phyloP scores from a whole-genome alignment of 495 filamentous ascomycete genomes.

The Penicillium pancosmium region DNA sequence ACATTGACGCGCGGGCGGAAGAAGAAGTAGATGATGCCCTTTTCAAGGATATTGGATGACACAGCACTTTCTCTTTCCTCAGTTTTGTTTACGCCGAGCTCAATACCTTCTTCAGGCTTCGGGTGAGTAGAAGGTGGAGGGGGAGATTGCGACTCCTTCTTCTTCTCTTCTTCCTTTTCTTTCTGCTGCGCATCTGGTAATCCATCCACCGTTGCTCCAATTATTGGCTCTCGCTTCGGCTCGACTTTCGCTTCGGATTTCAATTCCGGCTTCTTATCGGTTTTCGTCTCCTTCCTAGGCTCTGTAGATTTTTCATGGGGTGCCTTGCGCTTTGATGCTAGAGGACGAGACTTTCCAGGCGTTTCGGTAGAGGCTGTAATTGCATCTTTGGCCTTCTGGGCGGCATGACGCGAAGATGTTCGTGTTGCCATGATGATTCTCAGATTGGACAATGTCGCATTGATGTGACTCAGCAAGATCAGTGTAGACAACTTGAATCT shows the following conservation, averaged over 20 bases:
- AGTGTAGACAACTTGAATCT: too few species aligned
- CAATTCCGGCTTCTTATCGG: conserved; percentile 24
- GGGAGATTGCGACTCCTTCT: neutral
- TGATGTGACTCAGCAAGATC: too few species aligned
- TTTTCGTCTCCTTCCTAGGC: conserved; percentile 39
- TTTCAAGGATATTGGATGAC: conserved; percentile 81
- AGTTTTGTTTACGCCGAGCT: conserved; percentile 37
- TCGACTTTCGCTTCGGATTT: conserved; percentile 35
- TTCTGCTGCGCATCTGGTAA: conserved; percentile 24
- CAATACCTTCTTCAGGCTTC: conserved; percentile 16
- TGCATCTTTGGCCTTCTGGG: conserved; percentile 50
- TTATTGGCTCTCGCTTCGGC: conserved; percentile 37
- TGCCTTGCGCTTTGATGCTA: conserved; percentile 42
- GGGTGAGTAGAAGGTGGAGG: neutral
- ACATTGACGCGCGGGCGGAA: conserved; percentile 75
- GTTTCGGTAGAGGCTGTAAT: conserved; percentile 33
- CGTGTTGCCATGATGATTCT: conserved; percentile 35
- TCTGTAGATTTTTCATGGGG: conserved; percentile 24
- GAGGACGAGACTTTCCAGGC: conserved; percentile 20
- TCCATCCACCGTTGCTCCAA: neutral
- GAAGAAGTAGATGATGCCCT: conserved; percentile 95
- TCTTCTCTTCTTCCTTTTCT: conserved; percentile 15
- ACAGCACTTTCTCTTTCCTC: conserved; percentile 55
- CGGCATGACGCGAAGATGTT: conserved; percentile 47
- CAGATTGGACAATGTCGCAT: neutral